Evolutionary conservation across 2,329 filamentous ascomycete species (phyloP), one percentile per base, ranked within the genome.

Genomic region (Penicillium decumbens): DNA sequence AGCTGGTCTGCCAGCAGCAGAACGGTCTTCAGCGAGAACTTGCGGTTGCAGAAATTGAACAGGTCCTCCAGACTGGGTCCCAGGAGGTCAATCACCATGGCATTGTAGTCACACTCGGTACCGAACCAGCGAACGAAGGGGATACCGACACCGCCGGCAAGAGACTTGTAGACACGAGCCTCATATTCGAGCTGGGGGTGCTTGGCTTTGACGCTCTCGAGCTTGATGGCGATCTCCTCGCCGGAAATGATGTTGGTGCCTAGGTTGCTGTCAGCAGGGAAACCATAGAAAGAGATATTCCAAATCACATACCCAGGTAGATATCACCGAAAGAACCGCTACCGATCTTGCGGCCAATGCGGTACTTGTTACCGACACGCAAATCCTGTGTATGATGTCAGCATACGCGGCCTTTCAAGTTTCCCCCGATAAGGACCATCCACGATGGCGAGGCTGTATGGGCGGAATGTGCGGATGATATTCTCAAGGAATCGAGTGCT

Each of bases 41-140:
- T 97, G 74, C 93, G 88, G 84, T 97, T 97, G 84, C 93, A 98
- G 75, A 97, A 97, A 83, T 98, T 97, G 88, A 98, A 98, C 29
- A 98, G 82, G 70, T 98, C 93, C 76, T 98, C 93, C 74, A 98
- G 77, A 67, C 87, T 93, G 60, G 93, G 93, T 33, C 93, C 93
- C 50, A 98, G 87, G 24, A 98, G 85, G 68, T 98, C 93, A 59
- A 97, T 84, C 45, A 98, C 93, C 93, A 98, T 97, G 72, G 93
- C 93, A 76, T 98, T 97, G 84, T 98, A 97, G 78, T 97, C 93
- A 75, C 92, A 97, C 77, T 98, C 93, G 53, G 92, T 97, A 62
- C 93, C 93, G 74, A 97, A 98, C 93, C 93, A 98, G 75, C 92
- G 90, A 69, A 98, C 93, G 68, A 97, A 97, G 41, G 93, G 93